Conservation (phyloP, 306 rosid species). For the Lathyrus aphaca region DNA sequence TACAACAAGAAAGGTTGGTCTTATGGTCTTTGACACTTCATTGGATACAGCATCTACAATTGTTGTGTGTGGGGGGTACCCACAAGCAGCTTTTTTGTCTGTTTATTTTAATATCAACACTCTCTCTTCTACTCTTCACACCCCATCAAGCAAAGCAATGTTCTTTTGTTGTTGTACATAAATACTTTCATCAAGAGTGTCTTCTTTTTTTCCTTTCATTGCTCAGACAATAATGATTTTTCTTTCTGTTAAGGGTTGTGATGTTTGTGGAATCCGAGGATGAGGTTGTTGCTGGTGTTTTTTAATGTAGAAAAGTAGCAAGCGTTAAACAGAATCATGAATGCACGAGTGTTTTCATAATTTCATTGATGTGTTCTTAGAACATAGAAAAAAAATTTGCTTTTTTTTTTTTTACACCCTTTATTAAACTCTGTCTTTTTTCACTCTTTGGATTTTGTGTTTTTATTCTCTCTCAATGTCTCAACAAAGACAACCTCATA, state of each 20-base stretch:
- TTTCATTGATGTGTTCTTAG: constrained; percentile 58
- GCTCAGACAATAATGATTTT: constrained; percentile 42
- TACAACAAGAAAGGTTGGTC: constrained; percentile 51
- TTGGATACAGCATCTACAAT: constrained; percentile 49
- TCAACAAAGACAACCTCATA: constrained; percentile 75
- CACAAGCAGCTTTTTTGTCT: constrained; percentile 51
- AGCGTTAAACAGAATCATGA: constrained; percentile 46
- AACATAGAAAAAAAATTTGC: constrained; percentile 28
- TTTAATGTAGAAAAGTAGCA: constrained; percentile 40
- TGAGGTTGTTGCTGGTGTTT: constrained; percentile 30
- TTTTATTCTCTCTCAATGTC: constrained; percentile 52
- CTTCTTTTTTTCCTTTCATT: constrained; percentile 38
- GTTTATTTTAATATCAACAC: constrained; percentile 24
- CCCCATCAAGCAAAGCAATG: constrained; percentile 19
- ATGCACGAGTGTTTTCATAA: constrained; percentile 64
- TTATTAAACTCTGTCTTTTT: constrained; percentile 38
- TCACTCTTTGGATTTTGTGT: constrained; percentile 40
- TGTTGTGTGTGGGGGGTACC: constrained; percentile 50
- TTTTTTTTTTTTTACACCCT: constrained; percentile 44
- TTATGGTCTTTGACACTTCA: constrained; percentile 44
- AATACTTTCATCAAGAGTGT: constrained; percentile 21
- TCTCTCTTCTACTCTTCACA: constrained; percentile 31
- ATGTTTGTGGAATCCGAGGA: constrained; percentile 48
- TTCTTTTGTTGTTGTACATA: constrained; percentile 21
- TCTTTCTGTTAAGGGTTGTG: constrained; percentile 34